Base-by-base conservation (phyloP, 371 early-diverging fungal genomes). In the Zychaea mexicana region DNA sequence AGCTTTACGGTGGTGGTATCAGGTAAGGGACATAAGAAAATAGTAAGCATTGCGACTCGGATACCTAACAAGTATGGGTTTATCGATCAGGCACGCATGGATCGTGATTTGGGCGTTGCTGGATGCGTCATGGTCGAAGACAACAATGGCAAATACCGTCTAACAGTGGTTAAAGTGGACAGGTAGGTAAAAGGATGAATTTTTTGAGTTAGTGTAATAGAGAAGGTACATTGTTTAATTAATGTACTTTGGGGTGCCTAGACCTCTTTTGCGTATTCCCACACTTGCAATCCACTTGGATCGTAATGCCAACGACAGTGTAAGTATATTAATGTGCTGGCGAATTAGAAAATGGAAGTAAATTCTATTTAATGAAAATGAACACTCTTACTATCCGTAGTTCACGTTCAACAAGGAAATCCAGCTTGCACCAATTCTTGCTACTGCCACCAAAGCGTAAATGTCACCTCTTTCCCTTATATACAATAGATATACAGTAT, bases 221-320 rank as follows among this genome's bases (percentile, higher is more conserved):
- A n/a, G n/a, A n/a, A n/a, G n/a, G n/a, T n/a, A n/a, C n/a, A n/a
- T n/a, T n/a, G n/a, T n/a, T n/a, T n/a, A n/a, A n/a, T n/a, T n/a
- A n/a, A n/a, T n/a, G n/a, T n/a, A n/a, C n/a, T n/a, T n/a, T n/a
- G n/a, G n/a, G n/a, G n/a, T n/a, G n/a, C n/a, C n/a, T 58, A 80
- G 88, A 62, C 94, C 98, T 10, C 93, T 98, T 60, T 79, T 98
- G 67, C 87, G 95, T 64, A 90, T 99, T 61, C 98, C 99, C 26
- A 96, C 93, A 19, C 80, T 99, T 38, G 98, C 98, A 52, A 97
- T 97, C 73, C 98, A 99, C 74, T 79, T 99, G 68, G 96, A 98
- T 68, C 88, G 96, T 57, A 69, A 78, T 33, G 89, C 91, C 53
- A 86, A 85, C 73, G 81, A 85, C 22, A n/a, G 24, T 22, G 49